Percentiles rank a stretch among this genome's conserved stretches.
These are phyloP conservation scores for Candida tropicalis DNA, from an alignment of 1,139 yeast species.

Conservation along the genomic window DNA sequence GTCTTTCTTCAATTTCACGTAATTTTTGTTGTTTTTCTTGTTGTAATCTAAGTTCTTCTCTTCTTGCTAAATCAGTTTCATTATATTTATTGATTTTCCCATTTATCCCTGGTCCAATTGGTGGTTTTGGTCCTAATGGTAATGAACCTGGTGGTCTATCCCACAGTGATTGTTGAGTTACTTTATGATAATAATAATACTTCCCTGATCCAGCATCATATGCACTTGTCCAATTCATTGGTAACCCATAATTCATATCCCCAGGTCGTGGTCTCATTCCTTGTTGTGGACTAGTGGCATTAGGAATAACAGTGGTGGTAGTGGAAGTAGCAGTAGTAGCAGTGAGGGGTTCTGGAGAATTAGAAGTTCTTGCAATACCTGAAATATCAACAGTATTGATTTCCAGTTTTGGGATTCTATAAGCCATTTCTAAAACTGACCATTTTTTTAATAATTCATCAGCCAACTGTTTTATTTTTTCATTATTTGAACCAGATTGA, in stretches of 20 bases:
- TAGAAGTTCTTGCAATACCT: constrained; percentile 22
- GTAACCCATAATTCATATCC: constrained; percentile 33
- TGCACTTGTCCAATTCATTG: constrained; percentile 59
- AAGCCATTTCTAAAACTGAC: constrained; percentile 78
- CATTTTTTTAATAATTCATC: constrained; percentile 60
- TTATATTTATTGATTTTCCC: constrained; percentile 17
- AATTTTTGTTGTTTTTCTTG: constrained; percentile 36
- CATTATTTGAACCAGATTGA: constrained; percentile 28
- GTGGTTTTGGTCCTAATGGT: constrained; percentile 21
- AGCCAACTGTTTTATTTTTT: constrained; percentile 40
- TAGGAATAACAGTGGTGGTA: too few species aligned
- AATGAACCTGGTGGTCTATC: constrained; percentile 45
- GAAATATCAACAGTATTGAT: constrained; percentile 4
- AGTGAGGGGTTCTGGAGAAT: constrained; percentile 22
- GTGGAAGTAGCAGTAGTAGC: constrained; percentile 12
- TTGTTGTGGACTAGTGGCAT: constrained; percentile 18
- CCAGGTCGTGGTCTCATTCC: constrained; percentile 20
- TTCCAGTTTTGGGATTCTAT: constrained; percentile 66
- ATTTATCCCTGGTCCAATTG: constrained; percentile 27
- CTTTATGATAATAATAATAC: constrained; percentile 58
- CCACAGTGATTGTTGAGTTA: constrained; percentile 56
- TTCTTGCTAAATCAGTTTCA: constrained; percentile 26
- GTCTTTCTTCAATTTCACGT: constrained; percentile 33
- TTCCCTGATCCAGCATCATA: constrained; percentile 41
- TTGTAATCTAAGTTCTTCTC: constrained; percentile 40